phyloP scores from a whole-genome alignment of 495 filamentous ascomycete species.

The Penicillium herquei region DNA sequence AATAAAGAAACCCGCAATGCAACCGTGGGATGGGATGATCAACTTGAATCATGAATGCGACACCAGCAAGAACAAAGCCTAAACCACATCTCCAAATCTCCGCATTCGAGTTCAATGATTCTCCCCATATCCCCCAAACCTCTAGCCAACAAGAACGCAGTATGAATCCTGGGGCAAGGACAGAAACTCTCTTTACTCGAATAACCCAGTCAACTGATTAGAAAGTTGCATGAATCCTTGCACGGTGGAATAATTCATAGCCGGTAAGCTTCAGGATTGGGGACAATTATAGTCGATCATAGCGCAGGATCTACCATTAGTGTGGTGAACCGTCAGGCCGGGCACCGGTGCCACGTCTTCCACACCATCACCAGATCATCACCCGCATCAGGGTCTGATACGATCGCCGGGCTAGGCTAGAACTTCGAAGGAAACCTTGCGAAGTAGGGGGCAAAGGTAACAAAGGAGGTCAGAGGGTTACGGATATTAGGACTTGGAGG shows the following conservation, averaged over 20 bases:
- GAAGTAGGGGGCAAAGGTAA: neutral
- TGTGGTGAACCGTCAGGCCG: neutral
- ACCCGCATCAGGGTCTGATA: constrained; percentile 12
- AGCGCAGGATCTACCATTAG: constrained; percentile 24
- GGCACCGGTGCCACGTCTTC: neutral
- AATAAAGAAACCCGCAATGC: constrained; percentile 4
- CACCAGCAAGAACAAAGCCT: neutral
- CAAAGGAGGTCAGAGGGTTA: neutral
- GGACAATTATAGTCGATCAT: constrained; percentile 18
- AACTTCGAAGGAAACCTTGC: neutral
- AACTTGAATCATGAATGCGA: constrained; percentile 7
- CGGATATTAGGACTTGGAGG: too few relatives aligned
- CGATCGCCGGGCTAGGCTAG: constrained; percentile 8
- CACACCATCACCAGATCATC: neutral
- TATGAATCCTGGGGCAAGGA: neutral
- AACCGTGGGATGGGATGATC: constrained; percentile 28
- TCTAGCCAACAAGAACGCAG: neutral
- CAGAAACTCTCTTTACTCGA: neutral
- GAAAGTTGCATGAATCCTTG: neutral
- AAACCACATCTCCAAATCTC: too few relatives aligned
- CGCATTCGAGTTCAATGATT: too few relatives aligned
- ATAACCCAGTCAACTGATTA: neutral
- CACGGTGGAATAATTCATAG: neutral
- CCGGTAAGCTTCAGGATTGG: neutral
- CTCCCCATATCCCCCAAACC: neutral